phyloP scores from a whole-genome alignment of 306 rosid species.

The Prunus fruticosa region DNA sequence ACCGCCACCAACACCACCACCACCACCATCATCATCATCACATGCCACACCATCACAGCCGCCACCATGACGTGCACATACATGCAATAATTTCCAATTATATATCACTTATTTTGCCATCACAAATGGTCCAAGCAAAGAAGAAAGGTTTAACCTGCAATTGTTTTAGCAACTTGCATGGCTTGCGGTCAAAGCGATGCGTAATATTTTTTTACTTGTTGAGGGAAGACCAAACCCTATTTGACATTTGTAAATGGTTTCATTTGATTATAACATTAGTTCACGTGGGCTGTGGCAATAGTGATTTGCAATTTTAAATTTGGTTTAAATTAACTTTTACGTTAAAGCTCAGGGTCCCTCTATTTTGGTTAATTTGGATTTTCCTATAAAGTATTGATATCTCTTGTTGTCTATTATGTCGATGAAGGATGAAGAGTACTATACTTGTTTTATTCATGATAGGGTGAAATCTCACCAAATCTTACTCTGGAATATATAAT shows the following conservation, averaged over 20 bases:
- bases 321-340: background rate
- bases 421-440: background rate
- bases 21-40: background rate
- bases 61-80: background rate
- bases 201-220: background rate
- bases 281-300: background rate
- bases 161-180: background rate
- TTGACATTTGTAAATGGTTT: background rate
- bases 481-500: background rate
- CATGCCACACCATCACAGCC: background rate
- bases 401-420: background rate
- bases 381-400: background rate
- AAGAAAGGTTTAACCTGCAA: background rate
- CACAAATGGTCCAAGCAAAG: background rate
- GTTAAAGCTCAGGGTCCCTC: background rate
- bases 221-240: background rate
- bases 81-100: background rate
- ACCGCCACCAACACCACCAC: background rate
- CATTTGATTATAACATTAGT: background rate
- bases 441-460: background rate
- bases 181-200: conserved; percentile 1
- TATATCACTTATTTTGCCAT: background rate
- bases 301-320: background rate
- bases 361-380: background rate
- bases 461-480: background rate